Percentiles rank a stretch among this genome's conserved stretches.
phyloP scores from a whole-genome alignment of 768 basidiomycete genomes.

The Leccinum uliginosum region DNA sequence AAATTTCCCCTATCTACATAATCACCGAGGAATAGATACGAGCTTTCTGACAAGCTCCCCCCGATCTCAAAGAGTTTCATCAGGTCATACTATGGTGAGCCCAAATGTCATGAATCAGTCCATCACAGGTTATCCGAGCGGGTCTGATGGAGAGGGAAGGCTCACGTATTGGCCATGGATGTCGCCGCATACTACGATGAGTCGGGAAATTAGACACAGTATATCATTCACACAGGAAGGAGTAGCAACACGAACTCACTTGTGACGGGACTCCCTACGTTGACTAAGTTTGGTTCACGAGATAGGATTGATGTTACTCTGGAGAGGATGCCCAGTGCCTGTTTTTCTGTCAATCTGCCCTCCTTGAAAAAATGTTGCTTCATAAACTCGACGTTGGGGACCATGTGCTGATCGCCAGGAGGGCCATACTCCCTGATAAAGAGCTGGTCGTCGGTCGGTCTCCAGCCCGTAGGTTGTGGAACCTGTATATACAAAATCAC shows the following conservation, averaged over 20 bases:
- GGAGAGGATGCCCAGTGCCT: slow-evolving; percentile 80
- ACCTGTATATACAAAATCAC: slow-evolving; percentile 44
- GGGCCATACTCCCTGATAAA: slow-evolving; percentile 48
- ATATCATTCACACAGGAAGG: slow-evolving; percentile 7
- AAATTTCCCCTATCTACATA: slow-evolving; percentile 98
- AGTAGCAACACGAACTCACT: slow-evolving; percentile 46
- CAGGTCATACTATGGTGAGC: slow-evolving; percentile 74
- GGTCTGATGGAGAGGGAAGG: slow-evolving; percentile 76
- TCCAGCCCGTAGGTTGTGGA: slow-evolving; percentile 56
- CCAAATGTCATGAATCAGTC: background rate
- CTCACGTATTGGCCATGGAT: slow-evolving; percentile 95
- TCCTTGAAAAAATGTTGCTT: slow-evolving; percentile 89
- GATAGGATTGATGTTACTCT: slow-evolving; percentile 62
- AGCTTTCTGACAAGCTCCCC: slow-evolving; percentile 75
- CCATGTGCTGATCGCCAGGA: slow-evolving; percentile 34
- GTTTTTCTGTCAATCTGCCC: slow-evolving; percentile 75
- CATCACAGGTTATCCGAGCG: slow-evolving; percentile 46
- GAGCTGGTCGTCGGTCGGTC: slow-evolving; percentile 72
- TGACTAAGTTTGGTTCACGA: slow-evolving; percentile 80
- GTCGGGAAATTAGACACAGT: slow-evolving; percentile 2
- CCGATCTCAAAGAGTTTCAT: slow-evolving; percentile 98
- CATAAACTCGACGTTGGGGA: slow-evolving; percentile 74
- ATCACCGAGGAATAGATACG: slow-evolving; percentile 93
- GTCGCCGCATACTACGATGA: slow-evolving; percentile 80
- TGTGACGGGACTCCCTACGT: slow-evolving; percentile 85